Conservation (phyloP, 2,329 filamentous ascomycete genomes). For the Beauveria caledonica region DNA sequence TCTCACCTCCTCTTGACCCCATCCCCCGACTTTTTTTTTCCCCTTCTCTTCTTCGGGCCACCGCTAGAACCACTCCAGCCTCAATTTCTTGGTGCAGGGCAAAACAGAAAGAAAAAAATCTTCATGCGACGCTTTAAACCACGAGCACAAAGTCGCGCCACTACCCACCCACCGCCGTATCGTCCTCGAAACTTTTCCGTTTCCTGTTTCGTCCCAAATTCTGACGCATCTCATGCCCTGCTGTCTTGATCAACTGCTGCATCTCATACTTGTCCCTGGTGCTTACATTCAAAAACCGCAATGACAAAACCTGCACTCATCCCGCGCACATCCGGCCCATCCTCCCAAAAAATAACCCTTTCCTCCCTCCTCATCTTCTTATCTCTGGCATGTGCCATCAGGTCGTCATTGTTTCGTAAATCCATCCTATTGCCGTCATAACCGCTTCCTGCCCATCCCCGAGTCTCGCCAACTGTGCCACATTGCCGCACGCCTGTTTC, state of each 20-base stretch:
- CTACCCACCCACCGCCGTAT: background rate
- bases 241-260: background rate
- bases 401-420: constrained; percentile 3
- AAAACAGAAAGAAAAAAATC: background rate
- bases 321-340: background rate
- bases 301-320: background rate
- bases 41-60: too few species aligned
- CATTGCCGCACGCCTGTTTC: background rate
- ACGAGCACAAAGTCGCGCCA: background rate
- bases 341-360: too few species aligned
- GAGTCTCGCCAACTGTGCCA: background rate
- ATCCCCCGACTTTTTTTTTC: background rate
- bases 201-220: constrained; percentile 4
- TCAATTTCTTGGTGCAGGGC: too few species aligned
- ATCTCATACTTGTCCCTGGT: background rate
- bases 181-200: constrained; percentile 4
- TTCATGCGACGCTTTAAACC: background rate
- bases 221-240: constrained; percentile 1
- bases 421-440: constrained; percentile 3
- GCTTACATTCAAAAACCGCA: background rate
- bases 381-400: background rate
- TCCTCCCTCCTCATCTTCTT: background rate
- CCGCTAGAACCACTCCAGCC: too few species aligned
- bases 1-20: too few species aligned
- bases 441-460: background rate